Evolutionary conservation across 495 filamentous ascomycete species (phyloP).

Genomic region (Hypomontagnella submonticulosa): DNA sequence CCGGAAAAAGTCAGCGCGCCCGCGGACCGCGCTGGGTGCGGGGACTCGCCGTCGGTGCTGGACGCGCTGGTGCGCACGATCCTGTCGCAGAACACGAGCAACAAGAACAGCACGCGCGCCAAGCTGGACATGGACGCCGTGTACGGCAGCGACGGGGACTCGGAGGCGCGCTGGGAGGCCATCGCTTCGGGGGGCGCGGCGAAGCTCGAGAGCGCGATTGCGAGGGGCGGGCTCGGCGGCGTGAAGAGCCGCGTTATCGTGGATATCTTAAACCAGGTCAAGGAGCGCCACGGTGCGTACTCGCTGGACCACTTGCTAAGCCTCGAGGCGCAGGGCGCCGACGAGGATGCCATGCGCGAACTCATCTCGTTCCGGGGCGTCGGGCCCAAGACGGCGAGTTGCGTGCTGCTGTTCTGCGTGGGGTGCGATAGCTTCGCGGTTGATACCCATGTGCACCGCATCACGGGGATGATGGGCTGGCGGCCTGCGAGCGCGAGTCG

Average conservation of each 20-base stretch:
- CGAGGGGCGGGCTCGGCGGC: conserved; percentile 73
- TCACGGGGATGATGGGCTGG: conserved; percentile 84
- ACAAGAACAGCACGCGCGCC: conserved; percentile 72
- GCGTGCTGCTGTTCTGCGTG: conserved; percentile 81
- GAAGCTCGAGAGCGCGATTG: conserved; percentile 78
- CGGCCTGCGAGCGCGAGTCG: conserved; percentile 68
- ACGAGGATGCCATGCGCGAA: conserved; percentile 75
- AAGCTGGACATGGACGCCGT: conserved; percentile 74
- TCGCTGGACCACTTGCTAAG: conserved; percentile 79
- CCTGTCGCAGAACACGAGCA: conserved; percentile 77
- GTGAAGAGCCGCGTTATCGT: conserved; percentile 84
- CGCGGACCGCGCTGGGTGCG: conserved; percentile 78
- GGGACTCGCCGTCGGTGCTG: conserved; percentile 84
- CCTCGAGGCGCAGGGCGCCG: conserved; percentile 54
- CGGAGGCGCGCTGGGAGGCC: conserved; percentile 71
- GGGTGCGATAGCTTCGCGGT: conserved; percentile 79
- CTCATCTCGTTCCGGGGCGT: conserved; percentile 82
- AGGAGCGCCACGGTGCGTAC: conserved; percentile 67
- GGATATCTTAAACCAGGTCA: conserved; percentile 74
- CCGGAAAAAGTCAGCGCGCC: conserved; percentile 74
- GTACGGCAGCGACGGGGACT: conserved; percentile 82
- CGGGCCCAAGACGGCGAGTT: conserved; percentile 88
- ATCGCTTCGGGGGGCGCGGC: conserved; percentile 70
- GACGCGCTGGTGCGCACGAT: conserved; percentile 85
- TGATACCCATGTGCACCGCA: conserved; percentile 84